Percentiles rank a stretch among this genome's conserved stretches.
Evolutionary conservation across 768 basidiomycete species (phyloP).

Genomic region (Tubosaeta brunneosetosa): DNA sequence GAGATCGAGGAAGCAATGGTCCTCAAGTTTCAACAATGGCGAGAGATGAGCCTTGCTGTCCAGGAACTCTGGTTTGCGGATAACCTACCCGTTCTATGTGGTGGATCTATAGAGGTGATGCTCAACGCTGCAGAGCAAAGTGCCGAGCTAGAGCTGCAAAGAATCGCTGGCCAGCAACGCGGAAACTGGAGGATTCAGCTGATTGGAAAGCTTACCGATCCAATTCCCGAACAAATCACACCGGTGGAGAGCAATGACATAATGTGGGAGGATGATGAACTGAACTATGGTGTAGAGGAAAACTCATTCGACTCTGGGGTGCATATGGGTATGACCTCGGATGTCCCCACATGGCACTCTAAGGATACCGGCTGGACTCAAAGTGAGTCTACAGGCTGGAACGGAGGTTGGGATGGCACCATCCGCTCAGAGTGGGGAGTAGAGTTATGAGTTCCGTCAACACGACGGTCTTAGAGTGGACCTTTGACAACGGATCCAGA

Average conservation of each 20-base stretch:
- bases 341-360: constrained; percentile 1
- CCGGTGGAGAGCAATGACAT: constrained; percentile 8
- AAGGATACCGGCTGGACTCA: constrained; percentile 16
- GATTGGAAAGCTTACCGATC: constrained; percentile 15
- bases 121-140: constrained; percentile 23
- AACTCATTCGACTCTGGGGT: constrained; percentile 28
- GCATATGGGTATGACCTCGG: constrained; percentile 12
- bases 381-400: constrained; percentile 5
- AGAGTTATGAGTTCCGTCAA: neutral
- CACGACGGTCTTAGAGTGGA: neutral
- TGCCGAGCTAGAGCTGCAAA: constrained; percentile 21
- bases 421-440: neutral
- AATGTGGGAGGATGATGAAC: constrained; percentile 20
- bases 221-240: constrained; percentile 3
- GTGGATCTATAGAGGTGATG: constrained; percentile 31
- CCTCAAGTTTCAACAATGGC: constrained; percentile 49
- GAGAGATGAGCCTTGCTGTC: constrained; percentile 43
- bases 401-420: neutral
- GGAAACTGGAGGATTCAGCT: constrained; percentile 31
- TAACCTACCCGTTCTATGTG: constrained; percentile 29
- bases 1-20: constrained; percentile 50
- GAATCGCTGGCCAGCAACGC: constrained; percentile 13
- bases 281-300: constrained; percentile 14
- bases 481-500: constrained; percentile 5
- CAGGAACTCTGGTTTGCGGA: constrained; percentile 47